phyloP scores from a whole-genome alignment of 768 basidiomycete genomes.

The Hygrophoropsis aurantiaca region DNA sequence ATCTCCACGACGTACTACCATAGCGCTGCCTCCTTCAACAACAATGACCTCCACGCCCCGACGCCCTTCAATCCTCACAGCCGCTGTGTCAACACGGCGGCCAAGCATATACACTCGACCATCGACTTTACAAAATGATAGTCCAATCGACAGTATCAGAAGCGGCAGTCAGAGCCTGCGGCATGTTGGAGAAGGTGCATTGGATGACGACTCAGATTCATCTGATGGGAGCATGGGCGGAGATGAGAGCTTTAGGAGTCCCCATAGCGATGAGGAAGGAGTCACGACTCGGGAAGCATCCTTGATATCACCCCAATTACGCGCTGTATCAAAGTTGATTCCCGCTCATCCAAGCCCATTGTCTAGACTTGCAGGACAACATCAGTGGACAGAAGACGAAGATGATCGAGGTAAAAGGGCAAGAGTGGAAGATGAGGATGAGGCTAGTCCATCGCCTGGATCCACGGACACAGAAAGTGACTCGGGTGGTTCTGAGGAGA shows the following conservation, averaged over 20 bases:
- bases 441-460: slow-evolving; percentile 53
- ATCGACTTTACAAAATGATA: slow-evolving; percentile 39
- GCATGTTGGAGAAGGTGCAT: slow-evolving; percentile 74
- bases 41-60: slow-evolving; percentile 42
- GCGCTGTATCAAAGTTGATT: slow-evolving; percentile 21
- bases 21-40: slow-evolving; percentile 26
- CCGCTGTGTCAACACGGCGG: slow-evolving; percentile 34
- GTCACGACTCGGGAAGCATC: too few relatives aligned
- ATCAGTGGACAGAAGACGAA: slow-evolving; percentile 53
- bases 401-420: slow-evolving; percentile 37
- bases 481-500: slow-evolving; percentile 21
- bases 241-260: slow-evolving; percentile 3
- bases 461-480: slow-evolving; percentile 65
- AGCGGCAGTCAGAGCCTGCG: slow-evolving; percentile 46
- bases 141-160: slow-evolving; percentile 25
- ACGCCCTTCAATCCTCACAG: slow-evolving; percentile 41
- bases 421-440: slow-evolving; percentile 45
- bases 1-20: slow-evolving; percentile 49
- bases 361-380: slow-evolving; percentile 54
- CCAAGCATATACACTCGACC: slow-evolving; percentile 44
- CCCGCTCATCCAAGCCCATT: slow-evolving; percentile 63
- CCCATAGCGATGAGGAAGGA: slow-evolving; percentile 8
- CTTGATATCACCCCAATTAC: too few relatives aligned
- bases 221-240: slow-evolving; percentile 32
- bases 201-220: slow-evolving; percentile 78